A percentile compares a stretch with the other conserved stretches of the same genome.
Conservation (phyloP, 257 asterid genomes). For the Cinchona pubescens region DNA sequence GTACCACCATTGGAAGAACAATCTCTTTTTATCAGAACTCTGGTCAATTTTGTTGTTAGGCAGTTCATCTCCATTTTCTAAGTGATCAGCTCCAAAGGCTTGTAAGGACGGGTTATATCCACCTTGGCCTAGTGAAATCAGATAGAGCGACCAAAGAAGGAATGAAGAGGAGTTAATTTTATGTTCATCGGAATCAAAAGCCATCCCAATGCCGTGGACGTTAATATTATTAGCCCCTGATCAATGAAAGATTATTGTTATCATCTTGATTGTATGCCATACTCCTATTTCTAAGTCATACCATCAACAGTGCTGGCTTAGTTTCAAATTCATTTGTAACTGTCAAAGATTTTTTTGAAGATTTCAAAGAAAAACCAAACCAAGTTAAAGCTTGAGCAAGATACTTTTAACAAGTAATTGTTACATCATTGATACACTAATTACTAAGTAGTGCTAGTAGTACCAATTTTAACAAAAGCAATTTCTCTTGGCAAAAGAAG, state of each 20-base stretch:
- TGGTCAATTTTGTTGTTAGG: slow-evolving; percentile 31
- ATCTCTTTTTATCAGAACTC: slow-evolving; percentile 43
- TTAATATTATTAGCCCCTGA: slow-evolving; percentile 80
- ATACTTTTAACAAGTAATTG: not conserved
- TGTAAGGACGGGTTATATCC: slow-evolving; percentile 89
- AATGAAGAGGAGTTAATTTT: slow-evolving; percentile 40
- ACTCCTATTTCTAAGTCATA: too few species aligned
- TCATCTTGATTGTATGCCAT: not conserved
- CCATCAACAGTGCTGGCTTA: not conserved
- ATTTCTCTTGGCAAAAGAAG: slow-evolving; percentile 13
- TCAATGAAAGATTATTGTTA: not conserved
- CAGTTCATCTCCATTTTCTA: slow-evolving; percentile 44
- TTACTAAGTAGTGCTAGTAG: not conserved
- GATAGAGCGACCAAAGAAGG: slow-evolving; percentile 55
- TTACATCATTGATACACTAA: not conserved
- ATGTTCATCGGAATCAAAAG: slow-evolving; percentile 40
- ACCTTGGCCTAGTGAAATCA: slow-evolving; percentile 82
- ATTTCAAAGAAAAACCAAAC: not conserved
- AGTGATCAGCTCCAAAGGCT: slow-evolving; percentile 88
- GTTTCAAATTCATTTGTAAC: not conserved
- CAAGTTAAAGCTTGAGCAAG: not conserved
- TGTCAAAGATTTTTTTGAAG: not conserved
- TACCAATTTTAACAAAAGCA: not conserved
- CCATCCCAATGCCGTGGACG: slow-evolving; percentile 59
- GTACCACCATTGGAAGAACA: slow-evolving; percentile 93